Evolutionary conservation across 768 basidiomycete genomes (phyloP), one percentile per base, ranked within the genome.

Genomic region (Polyporus arcularius): DNA sequence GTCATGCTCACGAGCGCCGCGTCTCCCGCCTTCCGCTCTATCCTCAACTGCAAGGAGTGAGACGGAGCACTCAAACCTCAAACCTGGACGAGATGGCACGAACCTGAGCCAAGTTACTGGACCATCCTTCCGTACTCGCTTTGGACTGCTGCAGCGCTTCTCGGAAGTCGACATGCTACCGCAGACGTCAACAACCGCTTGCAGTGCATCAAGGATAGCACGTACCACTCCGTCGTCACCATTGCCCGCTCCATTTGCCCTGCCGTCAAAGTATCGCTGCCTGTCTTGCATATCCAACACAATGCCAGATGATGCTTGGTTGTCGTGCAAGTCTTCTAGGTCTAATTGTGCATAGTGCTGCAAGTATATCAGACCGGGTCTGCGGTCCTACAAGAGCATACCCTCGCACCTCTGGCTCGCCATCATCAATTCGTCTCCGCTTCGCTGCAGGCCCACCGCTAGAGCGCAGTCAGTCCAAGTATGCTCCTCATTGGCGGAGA

Each of bases 281-380:
- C 87, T 83, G 66, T 92, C 91, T 73, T 90, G 87, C 87, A 97
- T 94, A 62, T 97, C 88, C 40, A 98, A 79, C 2, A 87, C 70
- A 32, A 97, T 90, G 3, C 92, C 92, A 21, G 76, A 69, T 0
- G 89, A 82, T 0, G 80, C 68, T 57, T 89, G 84, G 2, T 83
- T 80, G 49, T 88, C 89, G 65, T 87, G 87, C 30, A 98, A 78
- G 69, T 98, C 96, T 55, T 92, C 89, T 3, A 96, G 78, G 59
- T 94, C 91, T 55, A 98, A 88, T 69, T 92, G 85, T 26, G 75
- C 70, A 48, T 81, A 80, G 31, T 74, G 77, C 67, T 66, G 55
- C n/a, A 49, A 31, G 35, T 5, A 39, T 48, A 31, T 48, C 14
- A 62, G 54, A 39, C 41, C 52, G 26, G 11, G 38, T 39, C 7